These are phyloP conservation scores for Ceratobasidium sp. DNA, from an alignment of 1,284 basidiomycete species.

Conservation along the genomic window DNA sequence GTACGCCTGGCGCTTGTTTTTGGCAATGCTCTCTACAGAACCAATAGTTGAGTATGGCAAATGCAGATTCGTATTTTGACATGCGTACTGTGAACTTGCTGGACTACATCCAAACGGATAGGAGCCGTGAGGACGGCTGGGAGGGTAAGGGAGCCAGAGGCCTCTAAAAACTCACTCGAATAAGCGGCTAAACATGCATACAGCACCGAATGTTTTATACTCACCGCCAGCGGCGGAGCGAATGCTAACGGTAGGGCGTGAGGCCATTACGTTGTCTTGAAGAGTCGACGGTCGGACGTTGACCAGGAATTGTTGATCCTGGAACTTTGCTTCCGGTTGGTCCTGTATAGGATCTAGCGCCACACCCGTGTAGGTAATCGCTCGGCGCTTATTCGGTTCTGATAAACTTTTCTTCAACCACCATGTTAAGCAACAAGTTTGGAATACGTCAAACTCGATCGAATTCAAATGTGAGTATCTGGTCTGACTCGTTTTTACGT, in stretches of 20 bases:
- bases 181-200: neutral
- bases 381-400: neutral
- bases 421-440: neutral
- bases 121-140: slow-evolving; percentile 98
- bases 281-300: slow-evolving; percentile 44
- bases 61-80: neutral
- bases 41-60: neutral
- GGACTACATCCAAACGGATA: slow-evolving; percentile 98
- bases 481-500: neutral
- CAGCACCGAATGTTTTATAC: slow-evolving; percentile 46
- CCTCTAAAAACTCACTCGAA: slow-evolving; percentile 63
- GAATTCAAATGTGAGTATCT: neutral
- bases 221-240: slow-evolving; percentile 78
- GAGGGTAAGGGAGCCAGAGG: slow-evolving; percentile 89
- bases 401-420: slow-evolving; percentile 4
- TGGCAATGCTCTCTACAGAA: slow-evolving; percentile 91
- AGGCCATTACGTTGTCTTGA: slow-evolving; percentile 72
- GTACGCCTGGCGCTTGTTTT: slow-evolving; percentile 99
- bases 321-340: slow-evolving; percentile 34
- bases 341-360: slow-evolving; percentile 8
- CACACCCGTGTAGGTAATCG: neutral
- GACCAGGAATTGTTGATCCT: slow-evolving; percentile 26
- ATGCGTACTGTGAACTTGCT: slow-evolving; percentile 95
- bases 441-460: neutral
- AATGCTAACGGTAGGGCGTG: slow-evolving; percentile 88